Base-by-base conservation (phyloP, 495 filamentous ascomycete genomes). In the Endocarpon pusillum region DNA sequence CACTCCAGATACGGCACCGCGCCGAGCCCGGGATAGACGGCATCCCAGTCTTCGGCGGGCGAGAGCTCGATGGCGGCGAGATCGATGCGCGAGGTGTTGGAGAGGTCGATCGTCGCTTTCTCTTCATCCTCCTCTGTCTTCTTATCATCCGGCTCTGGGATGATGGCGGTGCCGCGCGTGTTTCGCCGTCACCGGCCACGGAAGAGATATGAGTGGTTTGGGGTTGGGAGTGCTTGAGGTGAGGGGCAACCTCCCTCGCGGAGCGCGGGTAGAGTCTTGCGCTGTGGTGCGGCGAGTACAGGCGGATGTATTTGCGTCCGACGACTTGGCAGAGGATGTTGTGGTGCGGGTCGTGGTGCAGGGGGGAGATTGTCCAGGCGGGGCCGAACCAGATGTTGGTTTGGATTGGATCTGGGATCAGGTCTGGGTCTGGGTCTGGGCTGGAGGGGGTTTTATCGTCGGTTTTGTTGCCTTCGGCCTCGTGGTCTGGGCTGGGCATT, bases 331-430 rank as follows among this genome's bases (percentile, higher is more conserved):
- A 72, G 8, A 97, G 67, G 21, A 96, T 70, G 44, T 97, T 97
- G 46, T 94, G 79, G 48, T 94, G 85, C 1, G 84, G 82, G 47
- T 97, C 89, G 15, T 82, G 87, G 51, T 97, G 89, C 14, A 94
- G 55, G 3, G 91, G 89, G 0, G 81, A 91, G 25, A 94, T 84
- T 2, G 89, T 96, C 29, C 74, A 76, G 0, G 71, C 56, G 0
- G 89, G 89, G 0, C 89, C 89, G 35, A 96, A 78, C 89, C 89
- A 97, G 3, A 81, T 84, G 50, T 97, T 94, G n/a, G 62, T 59
- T 5, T n/a, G n/a, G 5, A 66, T 51, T 0, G 63, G 59, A 24
- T 61, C 53, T 10, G 34, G 42, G 5, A 56, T 49, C 19, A 48
- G 26, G 11, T 19, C 39, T 9, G 26, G 20, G 15, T 41, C 33